Evolutionary conservation across 805 yeast species (phyloP).

Genomic region (Blastobotrys americana): DNA sequence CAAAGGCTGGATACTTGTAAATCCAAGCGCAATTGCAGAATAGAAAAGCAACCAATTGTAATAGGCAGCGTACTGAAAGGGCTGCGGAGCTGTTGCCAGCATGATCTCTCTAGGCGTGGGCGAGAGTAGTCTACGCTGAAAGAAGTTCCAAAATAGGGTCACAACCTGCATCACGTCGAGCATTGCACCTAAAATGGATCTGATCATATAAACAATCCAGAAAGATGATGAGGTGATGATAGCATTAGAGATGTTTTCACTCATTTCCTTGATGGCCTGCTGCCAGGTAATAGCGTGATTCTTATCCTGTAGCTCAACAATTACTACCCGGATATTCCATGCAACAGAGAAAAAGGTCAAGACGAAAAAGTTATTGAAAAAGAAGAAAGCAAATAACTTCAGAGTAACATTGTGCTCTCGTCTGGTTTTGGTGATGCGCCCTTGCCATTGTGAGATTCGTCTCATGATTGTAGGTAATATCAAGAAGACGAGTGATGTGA

Average conservation of each 20-base stretch:
- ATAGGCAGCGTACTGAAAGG: constrained; percentile 29
- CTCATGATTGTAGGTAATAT: constrained; percentile 32
- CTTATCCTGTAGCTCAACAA: constrained; percentile 17
- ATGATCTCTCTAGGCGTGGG: constrained; percentile 32
- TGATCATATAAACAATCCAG: constrained; percentile 35
- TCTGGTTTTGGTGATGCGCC: constrained; percentile 30
- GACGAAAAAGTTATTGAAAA: constrained; percentile 33
- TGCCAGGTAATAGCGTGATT: constrained; percentile 16
- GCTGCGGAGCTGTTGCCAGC: constrained; percentile 29
- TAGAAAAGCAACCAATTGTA: constrained; percentile 31
- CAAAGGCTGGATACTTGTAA: constrained; percentile 34
- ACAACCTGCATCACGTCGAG: constrained; percentile 29
- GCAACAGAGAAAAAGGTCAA: constrained; percentile 34
- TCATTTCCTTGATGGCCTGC: constrained; percentile 27
- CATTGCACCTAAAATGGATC: constrained; percentile 28
- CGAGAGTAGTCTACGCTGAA: constrained; percentile 20
- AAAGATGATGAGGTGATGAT: constrained; percentile 34
- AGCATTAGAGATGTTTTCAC: constrained; percentile 30
- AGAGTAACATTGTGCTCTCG: constrained; percentile 33
- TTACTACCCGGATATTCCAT: constrained; percentile 32
- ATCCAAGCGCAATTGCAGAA: constrained; percentile 31
- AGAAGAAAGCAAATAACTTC: constrained; percentile 33
- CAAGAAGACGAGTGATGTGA: constrained; percentile 30
- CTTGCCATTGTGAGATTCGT: constrained; percentile 32
- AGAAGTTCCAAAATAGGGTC: constrained; percentile 21